A percentile compares a stretch with the other conserved stretches of the same genome.
These are phyloP conservation scores for Spizellomyces punctatus DNA, from an alignment of 192 early-diverging fungal species.

Conservation along the genomic window DNA sequence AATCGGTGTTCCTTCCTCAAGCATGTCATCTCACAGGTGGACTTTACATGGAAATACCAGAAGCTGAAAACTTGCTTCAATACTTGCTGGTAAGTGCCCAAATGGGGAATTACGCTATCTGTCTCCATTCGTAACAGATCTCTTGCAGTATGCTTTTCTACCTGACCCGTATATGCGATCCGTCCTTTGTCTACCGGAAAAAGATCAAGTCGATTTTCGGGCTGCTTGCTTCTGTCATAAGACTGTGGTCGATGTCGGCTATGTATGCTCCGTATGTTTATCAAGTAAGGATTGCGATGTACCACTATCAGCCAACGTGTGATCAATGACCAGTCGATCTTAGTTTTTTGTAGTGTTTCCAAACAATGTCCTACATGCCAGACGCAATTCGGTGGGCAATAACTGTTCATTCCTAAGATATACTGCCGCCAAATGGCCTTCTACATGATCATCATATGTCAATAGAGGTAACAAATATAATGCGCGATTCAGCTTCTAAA, in stretches of 20 bases:
- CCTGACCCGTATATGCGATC: conserved; percentile 77
- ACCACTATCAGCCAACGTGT: background rate
- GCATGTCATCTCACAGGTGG: conserved; percentile 89
- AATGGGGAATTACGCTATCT: too few species aligned
- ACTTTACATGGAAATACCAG: conserved; percentile 73
- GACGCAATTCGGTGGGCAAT: conserved; percentile 6
- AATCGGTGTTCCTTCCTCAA: conserved; percentile 91
- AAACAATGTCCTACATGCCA: conserved; percentile 28
- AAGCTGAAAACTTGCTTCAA: conserved; percentile 75
- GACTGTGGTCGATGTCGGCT: conserved; percentile 87
- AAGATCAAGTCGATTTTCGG: conserved; percentile 86
- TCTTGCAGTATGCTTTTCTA: conserved; percentile 68
- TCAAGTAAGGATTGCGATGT: conserved; percentile 70
- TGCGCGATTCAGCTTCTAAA: too few species aligned
- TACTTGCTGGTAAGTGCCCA: conserved; percentile 73
- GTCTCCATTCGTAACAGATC: background rate
- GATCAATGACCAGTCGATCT: background rate
- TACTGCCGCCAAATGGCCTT: too few species aligned
- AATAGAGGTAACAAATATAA: too few species aligned
- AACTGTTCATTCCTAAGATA: too few species aligned
- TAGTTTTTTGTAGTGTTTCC: conserved; percentile 20
- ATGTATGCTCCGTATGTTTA: conserved; percentile 97
- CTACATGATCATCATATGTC: too few species aligned
- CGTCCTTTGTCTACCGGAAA: conserved; percentile 71
- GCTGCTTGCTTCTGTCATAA: conserved; percentile 98